Evolutionary conservation across 1,139 yeast genomes (phyloP), one percentile per base, ranked within the genome.

Genomic region (Suhomyces atakaporum): DNA sequence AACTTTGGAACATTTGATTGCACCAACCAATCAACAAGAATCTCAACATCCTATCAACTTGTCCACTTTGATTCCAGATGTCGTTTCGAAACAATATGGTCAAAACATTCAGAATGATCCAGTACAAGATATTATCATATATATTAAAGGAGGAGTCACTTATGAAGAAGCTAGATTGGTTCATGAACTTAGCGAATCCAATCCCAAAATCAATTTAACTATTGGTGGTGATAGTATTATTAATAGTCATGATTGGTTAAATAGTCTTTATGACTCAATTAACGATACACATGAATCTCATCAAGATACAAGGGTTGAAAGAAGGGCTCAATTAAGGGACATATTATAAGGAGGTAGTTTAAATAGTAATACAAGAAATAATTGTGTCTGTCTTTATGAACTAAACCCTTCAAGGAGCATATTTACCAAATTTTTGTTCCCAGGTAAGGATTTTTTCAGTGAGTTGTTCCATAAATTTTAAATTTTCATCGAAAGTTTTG

Each of bases 91-190:
- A 16, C 71, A 64, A 37, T 66, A 63, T 41, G 71, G 72, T 1
- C 42, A 35, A 7, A 28, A 38, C 6, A 19, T 37, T 4, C 45
- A 46, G 25, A 46, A 21, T 29, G 50, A 66, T 40, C 58, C 70
- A 32, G 74, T 86, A 1, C 94, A 84, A 54, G 95, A 89, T 51
- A 71, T 92, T 7, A 73, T 92, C 10, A 75, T 92, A 2, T 92
- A 85, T 56, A 69, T 90, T 40, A 79, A 88, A 35, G 97, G 97
- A 8, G 98, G 98, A 4, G 84, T 78, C 3, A 92, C 97, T 0
- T 89, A 80, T 54, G 97, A 90, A 58, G 99, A 92, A 57, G 86
- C 95, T 0, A 74, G 96, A 39, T 63, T 89, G 29, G 81, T 89
- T 4, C 79, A 86, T 39, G 88, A 88, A 46, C 69, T 89, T 46